Evolutionary conservation across 768 basidiomycete species (phyloP).

Genomic region (Lyophyllum decastes): DNA sequence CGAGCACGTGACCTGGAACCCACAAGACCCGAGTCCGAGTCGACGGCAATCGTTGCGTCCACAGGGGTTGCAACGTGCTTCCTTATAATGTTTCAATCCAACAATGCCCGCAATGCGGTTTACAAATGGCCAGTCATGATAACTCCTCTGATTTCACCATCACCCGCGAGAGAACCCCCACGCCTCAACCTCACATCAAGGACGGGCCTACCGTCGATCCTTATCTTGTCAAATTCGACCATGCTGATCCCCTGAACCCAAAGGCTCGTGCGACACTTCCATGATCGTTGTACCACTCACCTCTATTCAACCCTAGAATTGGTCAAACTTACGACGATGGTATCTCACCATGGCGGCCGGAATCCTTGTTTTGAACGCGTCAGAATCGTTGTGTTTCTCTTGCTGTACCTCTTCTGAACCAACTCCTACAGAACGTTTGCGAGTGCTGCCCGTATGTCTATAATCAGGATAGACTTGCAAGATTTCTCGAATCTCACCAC

Average conservation of each 20-base stretch:
- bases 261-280: slow-evolving; percentile 31
- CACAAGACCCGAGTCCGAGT: too few relatives aligned
- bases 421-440: slow-evolving; percentile 54
- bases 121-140: slow-evolving; percentile 5
- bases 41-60: neutral
- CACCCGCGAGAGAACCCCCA: slow-evolving; percentile 1
- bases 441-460: slow-evolving; percentile 50
- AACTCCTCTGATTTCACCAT: slow-evolving; percentile 3
- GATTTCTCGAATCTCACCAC: neutral
- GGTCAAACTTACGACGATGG: slow-evolving; percentile 47
- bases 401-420: neutral
- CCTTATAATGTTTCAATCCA: neutral
- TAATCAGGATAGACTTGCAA: neutral
- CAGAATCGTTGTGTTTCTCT: slow-evolving; percentile 19
- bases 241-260: slow-evolving; percentile 46
- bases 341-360: slow-evolving; percentile 45
- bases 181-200: slow-evolving; percentile 2
- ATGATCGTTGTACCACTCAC: neutral
- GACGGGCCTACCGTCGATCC: slow-evolving; percentile 22
- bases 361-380: slow-evolving; percentile 58
- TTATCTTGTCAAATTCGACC: slow-evolving; percentile 36
- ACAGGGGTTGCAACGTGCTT: neutral
- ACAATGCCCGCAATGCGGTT: neutral
- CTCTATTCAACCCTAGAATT: slow-evolving; percentile 39
- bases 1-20: too few relatives aligned